A percentile compares a stretch with the other conserved stretches of the same genome.
These are phyloP conservation scores for Fusarium transvaalense DNA, from an alignment of 2,329 filamentous ascomycete species.

Conservation along the genomic window DNA sequence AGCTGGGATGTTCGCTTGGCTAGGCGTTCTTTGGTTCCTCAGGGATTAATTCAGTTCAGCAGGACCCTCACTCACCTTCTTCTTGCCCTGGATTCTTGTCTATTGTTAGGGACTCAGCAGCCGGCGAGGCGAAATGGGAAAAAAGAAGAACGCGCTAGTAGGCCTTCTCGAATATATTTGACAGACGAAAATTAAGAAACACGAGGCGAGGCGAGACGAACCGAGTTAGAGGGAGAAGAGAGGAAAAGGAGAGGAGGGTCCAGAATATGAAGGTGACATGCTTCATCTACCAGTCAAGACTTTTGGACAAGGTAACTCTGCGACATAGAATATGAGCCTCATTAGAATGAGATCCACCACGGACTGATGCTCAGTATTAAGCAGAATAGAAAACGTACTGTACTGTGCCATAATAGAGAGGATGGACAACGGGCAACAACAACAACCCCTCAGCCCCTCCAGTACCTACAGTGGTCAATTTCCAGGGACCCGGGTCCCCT, in stretches of 20 bases:
- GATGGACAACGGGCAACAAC: too few relatives aligned
- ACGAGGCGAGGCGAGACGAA: slow-evolving; percentile 3
- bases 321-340: slow-evolving; percentile 17
- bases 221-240: slow-evolving; percentile 5
- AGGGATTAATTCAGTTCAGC: slow-evolving; percentile 14
- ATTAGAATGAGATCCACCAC: slow-evolving; percentile 17
- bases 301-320: not conserved
- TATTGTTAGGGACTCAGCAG: not conserved
- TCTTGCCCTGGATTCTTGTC: not conserved
- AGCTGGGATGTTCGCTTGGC: slow-evolving; percentile 31
- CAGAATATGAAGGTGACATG: slow-evolving; percentile 10
- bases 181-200: slow-evolving; percentile 3
- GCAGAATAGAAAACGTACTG: not conserved
- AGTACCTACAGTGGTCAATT: slow-evolving; percentile 41
- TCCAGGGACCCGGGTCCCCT: slow-evolving; percentile 44
- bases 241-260: slow-evolving; percentile 25
- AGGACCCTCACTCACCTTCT: slow-evolving; percentile 2
- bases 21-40: slow-evolving; percentile 15
- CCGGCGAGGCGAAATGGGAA: slow-evolving; percentile 28
- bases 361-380: slow-evolving; percentile 7
- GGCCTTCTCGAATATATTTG: slow-evolving; percentile 33
- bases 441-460: slow-evolving; percentile 25
- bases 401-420: not conserved
- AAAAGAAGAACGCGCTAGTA: slow-evolving; percentile 15
- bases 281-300: slow-evolving; percentile 13